These are phyloP conservation scores for Dissophora globulifera DNA, from an alignment of 192 early-diverging fungal species.

Conservation along the genomic window DNA sequence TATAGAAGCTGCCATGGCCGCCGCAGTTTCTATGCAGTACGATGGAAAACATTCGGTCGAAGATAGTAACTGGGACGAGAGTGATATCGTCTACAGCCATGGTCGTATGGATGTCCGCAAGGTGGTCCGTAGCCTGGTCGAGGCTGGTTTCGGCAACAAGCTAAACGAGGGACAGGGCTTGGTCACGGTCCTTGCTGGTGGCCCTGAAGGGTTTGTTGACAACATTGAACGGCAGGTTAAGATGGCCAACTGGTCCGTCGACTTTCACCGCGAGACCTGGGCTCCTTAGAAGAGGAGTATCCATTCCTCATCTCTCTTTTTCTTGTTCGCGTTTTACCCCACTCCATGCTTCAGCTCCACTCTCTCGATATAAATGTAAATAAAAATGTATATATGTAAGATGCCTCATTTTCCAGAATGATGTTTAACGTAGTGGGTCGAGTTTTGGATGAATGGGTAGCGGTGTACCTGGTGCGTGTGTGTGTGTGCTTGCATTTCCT, in stretches of 20 bases:
- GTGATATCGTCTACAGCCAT: slow-evolving; percentile 42
- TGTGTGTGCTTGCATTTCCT: too few species aligned
- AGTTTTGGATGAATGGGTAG: too few species aligned
- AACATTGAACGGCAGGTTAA: slow-evolving; percentile 37
- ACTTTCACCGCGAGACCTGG: slow-evolving; percentile 50
- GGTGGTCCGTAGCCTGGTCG: slow-evolving; percentile 19
- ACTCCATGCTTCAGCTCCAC: too few species aligned
- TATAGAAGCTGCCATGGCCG: slow-evolving; percentile 4
- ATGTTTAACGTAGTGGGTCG: too few species aligned
- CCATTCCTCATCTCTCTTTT: too few species aligned
- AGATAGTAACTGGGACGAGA: slow-evolving; percentile 50
- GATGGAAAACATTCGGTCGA: slow-evolving; percentile 15
- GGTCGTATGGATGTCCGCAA: slow-evolving; percentile 39
- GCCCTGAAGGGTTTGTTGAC: slow-evolving; percentile 35
- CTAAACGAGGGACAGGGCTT: slow-evolving; percentile 15
- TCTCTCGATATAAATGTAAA: too few species aligned
- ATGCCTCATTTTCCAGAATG: too few species aligned
- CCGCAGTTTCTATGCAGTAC: background rate
- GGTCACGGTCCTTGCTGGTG: slow-evolving; percentile 45
- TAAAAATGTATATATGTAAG: too few species aligned
- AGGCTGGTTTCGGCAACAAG: slow-evolving; percentile 33
- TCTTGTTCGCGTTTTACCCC: too few species aligned
- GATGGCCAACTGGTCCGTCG: slow-evolving; percentile 30
- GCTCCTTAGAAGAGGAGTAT: slow-evolving; percentile 19
- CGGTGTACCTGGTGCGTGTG: too few species aligned